These are phyloP conservation scores for Skeletonema menzelii DNA, from an alignment of 108 stramenopile genomes.

Conservation along the genomic window DNA sequence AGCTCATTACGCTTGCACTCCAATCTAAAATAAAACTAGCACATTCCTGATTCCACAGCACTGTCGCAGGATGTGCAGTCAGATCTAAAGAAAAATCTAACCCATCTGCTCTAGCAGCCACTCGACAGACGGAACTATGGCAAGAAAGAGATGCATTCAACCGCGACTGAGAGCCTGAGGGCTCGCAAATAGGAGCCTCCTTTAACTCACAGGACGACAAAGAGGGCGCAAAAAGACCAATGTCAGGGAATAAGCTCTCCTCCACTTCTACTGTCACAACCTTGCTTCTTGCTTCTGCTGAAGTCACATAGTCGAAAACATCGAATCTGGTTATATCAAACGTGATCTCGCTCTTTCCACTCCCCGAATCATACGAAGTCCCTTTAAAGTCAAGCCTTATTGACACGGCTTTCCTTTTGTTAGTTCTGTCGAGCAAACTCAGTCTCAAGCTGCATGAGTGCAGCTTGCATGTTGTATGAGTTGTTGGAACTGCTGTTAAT, in stretches of 20 bases:
- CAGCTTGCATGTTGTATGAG: conserved; percentile 11
- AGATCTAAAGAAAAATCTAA: conserved; percentile 50
- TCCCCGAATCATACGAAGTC: conserved; percentile 50
- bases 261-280: conserved; percentile 31
- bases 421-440: conserved; percentile 9
- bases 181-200: conserved; percentile 1
- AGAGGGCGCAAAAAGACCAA: background rate
- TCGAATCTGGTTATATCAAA: conserved; percentile 66
- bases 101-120: conserved; percentile 47
- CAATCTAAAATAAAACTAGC: conserved; percentile 6
- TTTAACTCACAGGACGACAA: background rate
- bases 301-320: conserved; percentile 37
- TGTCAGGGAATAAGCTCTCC: conserved; percentile 3
- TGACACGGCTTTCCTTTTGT: conserved; percentile 27
- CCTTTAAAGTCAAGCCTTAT: conserved; percentile 42
- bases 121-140: conserved; percentile 60
- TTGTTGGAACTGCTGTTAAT: background rate
- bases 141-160: conserved; percentile 53
- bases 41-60: conserved; percentile 72
- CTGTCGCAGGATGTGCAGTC: conserved; percentile 71
- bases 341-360: conserved; percentile 56
- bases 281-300: conserved; percentile 7
- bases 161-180: background rate
- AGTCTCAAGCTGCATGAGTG: conserved; percentile 12
- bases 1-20: conserved; percentile 29